Conservation (phyloP, 202 grass and related monocot genomes). For the Setaria viridis region DNA sequence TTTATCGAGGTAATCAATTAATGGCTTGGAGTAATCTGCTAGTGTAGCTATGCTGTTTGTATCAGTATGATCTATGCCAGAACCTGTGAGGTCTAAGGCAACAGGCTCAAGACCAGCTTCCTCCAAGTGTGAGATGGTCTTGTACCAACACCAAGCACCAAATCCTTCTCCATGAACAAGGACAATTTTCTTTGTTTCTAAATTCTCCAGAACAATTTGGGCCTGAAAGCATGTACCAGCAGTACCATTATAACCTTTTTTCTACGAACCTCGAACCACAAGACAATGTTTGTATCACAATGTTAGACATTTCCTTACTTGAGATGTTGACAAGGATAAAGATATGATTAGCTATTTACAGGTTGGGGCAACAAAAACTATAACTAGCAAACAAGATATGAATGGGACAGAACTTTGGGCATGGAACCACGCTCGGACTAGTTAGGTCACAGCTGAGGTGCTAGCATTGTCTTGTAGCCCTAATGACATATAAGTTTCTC, state of each 20-base stretch:
- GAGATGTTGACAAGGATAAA: constrained; percentile 21
- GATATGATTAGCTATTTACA: background rate
- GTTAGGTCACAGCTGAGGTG: background rate
- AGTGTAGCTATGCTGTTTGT: constrained; percentile 81
- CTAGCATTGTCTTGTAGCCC: constrained; percentile 39
- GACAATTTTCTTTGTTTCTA: constrained; percentile 93
- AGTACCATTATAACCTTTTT: background rate
- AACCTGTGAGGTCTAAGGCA: constrained; percentile 89
- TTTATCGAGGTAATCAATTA: constrained; percentile 76
- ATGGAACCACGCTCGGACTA: constrained; percentile 11
- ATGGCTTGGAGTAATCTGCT: constrained; percentile 85
- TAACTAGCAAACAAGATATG: background rate
- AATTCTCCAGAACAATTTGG: constrained; percentile 73
- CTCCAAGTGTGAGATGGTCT: constrained; percentile 91
- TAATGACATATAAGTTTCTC: constrained; percentile 27
- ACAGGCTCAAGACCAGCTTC: constrained; percentile 85
- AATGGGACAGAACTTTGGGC: constrained; percentile 12
- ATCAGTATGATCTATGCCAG: constrained; percentile 88
- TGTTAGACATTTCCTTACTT: constrained; percentile 12
- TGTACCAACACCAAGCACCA: constrained; percentile 99
- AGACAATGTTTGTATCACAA: constrained; percentile 15
- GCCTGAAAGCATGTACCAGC: constrained; percentile 51
- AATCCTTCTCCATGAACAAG: constrained; percentile 99
- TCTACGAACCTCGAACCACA: background rate
- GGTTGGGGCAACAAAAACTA: background rate